These are phyloP conservation scores for Ensete glaucum DNA, from an alignment of 176 grass and related monocot genomes.

Conservation along the genomic window DNA sequence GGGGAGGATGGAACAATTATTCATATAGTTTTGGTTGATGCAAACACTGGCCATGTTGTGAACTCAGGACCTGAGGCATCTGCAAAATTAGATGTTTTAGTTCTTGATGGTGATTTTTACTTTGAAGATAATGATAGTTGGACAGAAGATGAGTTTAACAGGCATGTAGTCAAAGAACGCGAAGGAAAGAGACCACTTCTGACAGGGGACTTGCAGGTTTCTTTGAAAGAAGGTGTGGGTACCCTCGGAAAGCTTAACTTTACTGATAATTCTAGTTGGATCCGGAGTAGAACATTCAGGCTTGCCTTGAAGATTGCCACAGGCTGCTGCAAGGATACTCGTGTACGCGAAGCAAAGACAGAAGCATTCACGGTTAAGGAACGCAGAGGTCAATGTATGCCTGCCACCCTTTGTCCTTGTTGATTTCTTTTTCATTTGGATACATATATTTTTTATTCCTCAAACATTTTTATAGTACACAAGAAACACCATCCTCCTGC, in stretches of 20 bases:
- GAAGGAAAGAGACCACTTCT: slow-evolving; percentile 74
- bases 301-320: slow-evolving; percentile 59
- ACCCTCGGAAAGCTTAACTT: slow-evolving; percentile 70
- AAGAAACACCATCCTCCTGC: slow-evolving; percentile 91
- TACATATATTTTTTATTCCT: slow-evolving; percentile 15
- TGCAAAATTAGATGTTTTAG: slow-evolving; percentile 84
- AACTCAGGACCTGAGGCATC: slow-evolving; percentile 59
- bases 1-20: slow-evolving; percentile 61
- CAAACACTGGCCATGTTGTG: slow-evolving; percentile 32
- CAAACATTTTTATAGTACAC: slow-evolving; percentile 24
- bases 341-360: slow-evolving; percentile 74
- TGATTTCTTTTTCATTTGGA: slow-evolving; percentile 17
- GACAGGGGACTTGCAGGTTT: slow-evolving; percentile 70
- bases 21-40: slow-evolving; percentile 62
- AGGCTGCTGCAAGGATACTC: slow-evolving; percentile 44
- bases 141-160: slow-evolving; percentile 66
- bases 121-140: slow-evolving; percentile 68
- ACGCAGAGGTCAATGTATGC: slow-evolving; percentile 82
- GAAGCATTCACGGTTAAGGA: slow-evolving; percentile 88
- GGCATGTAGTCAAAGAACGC: slow-evolving; percentile 70
- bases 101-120: slow-evolving; percentile 89
- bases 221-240: slow-evolving; percentile 76
- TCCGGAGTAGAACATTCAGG: slow-evolving; percentile 79
- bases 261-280: slow-evolving; percentile 98
- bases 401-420: not conserved